Percentiles rank a stretch among this genome's conserved stretches.
Evolutionary conservation across 768 basidiomycete species (phyloP).

Genomic region (Rhizopogon rudus): DNA sequence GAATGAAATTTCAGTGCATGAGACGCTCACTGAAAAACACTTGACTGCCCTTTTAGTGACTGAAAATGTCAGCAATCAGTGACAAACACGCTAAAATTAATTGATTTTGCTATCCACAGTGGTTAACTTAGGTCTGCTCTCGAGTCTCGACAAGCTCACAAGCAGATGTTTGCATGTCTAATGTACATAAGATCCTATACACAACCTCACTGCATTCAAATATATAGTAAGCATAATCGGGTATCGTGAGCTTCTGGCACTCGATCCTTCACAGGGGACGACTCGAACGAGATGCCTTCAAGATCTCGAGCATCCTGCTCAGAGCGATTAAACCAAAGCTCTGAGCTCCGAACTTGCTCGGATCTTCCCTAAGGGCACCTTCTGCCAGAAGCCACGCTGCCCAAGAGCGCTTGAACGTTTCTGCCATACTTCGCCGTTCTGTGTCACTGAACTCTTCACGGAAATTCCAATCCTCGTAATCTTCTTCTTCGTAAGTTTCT

Average conservation of each 20-base stretch:
- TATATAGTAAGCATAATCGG: too few species aligned
- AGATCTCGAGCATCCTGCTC: conserved; percentile 35
- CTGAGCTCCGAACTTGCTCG: conserved; percentile 32
- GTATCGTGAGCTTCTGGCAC: not conserved
- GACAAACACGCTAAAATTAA: too few species aligned
- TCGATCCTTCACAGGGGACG: not conserved
- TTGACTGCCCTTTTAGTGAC: too few species aligned
- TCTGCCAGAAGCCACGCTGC: conserved; percentile 39
- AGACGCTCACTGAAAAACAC: too few species aligned
- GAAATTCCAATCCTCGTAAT: conserved; percentile 22
- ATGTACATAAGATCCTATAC: too few species aligned
- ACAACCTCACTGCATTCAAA: too few species aligned
- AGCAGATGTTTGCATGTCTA: too few species aligned
- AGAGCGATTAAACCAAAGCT: conserved; percentile 45
- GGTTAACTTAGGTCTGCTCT: too few species aligned
- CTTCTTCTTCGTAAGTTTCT: not conserved
- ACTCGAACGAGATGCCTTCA: conserved; percentile 21
- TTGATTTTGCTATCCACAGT: too few species aligned
- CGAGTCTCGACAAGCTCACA: too few species aligned
- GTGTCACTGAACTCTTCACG: not conserved
- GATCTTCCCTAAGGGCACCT: conserved; percentile 18
- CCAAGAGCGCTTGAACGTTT: conserved; percentile 35
- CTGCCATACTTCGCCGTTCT: conserved; percentile 23
- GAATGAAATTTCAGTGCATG: too few species aligned
- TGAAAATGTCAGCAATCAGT: too few species aligned